These are phyloP conservation scores for Trichoderma orchidacearum DNA, from an alignment of 495 filamentous ascomycete species.

Conservation along the genomic window DNA sequence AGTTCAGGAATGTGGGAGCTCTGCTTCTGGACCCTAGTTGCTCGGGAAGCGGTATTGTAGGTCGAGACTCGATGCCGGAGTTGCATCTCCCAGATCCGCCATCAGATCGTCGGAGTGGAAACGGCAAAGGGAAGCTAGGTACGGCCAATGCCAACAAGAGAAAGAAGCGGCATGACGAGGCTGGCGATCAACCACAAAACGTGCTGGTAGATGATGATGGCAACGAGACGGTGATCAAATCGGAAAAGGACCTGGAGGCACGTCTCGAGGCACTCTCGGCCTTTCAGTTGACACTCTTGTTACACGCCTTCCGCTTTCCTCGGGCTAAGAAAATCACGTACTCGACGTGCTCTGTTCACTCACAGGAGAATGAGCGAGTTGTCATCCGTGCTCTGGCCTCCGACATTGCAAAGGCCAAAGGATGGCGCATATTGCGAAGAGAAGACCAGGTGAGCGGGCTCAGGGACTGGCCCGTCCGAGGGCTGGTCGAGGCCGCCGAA, in stretches of 20 bases:
- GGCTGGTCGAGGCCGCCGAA: conserved; percentile 32
- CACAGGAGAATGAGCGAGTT: conserved; percentile 78
- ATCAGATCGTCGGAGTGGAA: conserved; percentile 7
- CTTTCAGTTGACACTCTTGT: conserved; percentile 63
- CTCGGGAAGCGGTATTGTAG: conserved; percentile 87
- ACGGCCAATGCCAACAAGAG: conserved; percentile 27
- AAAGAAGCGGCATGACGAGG: conserved; percentile 25
- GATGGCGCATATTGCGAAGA: conserved; percentile 63
- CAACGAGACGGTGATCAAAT: conserved; percentile 22
- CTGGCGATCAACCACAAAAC: conserved; percentile 13
- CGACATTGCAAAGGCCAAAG: conserved; percentile 45
- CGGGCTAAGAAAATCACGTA: conserved; percentile 69
- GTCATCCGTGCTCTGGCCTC: conserved; percentile 55
- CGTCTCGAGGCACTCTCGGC: conserved; percentile 60
- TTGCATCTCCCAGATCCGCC: conserved; percentile 41
- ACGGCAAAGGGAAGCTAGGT: conserved; percentile 1
- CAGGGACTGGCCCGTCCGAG: conserved; percentile 57
- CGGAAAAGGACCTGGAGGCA: conserved; percentile 27
- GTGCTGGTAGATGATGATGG: conserved; percentile 36
- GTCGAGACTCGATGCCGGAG: conserved; percentile 60
- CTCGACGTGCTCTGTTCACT: conserved; percentile 81
- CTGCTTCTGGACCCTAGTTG: conserved; percentile 87
- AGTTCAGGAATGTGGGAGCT: conserved; percentile 49
- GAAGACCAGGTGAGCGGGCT: conserved; percentile 60
- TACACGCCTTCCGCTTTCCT: conserved; percentile 75